A percentile compares a stretch with the other conserved stretches of the same genome.
Conservation (phyloP, 345 rosid genomes). For the Rhodomyrtus tomentosa region DNA sequence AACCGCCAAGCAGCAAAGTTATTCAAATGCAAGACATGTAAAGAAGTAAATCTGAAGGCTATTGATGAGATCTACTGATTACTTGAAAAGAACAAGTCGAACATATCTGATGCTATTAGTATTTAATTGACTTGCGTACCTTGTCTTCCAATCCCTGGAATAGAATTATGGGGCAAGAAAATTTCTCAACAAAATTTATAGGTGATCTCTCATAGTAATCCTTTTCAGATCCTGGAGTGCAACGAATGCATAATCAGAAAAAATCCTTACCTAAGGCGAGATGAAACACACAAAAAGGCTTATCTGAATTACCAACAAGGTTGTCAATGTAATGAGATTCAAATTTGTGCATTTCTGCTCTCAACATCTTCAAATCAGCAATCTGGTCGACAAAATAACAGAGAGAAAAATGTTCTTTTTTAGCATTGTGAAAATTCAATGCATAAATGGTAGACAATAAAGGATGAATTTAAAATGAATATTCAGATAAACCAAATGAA, state of each 20-base stretch:
- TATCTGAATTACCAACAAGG: conserved; percentile 65
- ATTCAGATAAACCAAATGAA: background rate
- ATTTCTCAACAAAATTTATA: conserved; percentile 65
- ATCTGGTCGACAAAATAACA: conserved; percentile 25
- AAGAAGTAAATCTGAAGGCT: background rate
- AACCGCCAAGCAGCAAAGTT: background rate
- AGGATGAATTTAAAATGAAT: background rate
- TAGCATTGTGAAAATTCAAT: background rate
- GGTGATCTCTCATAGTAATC: conserved; percentile 74
- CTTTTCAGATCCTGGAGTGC: conserved; percentile 54
- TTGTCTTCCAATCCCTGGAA: conserved; percentile 95
- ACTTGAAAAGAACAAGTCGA: background rate
- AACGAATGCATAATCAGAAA: background rate
- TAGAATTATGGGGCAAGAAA: conserved; percentile 90
- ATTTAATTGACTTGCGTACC: conserved; percentile 21
- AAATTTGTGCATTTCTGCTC: conserved; percentile 78
- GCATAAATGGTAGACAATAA: background rate
- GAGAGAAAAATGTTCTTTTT: background rate
- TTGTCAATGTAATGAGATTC: conserved; percentile 80
- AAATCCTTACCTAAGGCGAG: background rate
- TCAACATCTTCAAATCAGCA: conserved; percentile 70
- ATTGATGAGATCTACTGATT: background rate
- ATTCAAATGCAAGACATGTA: background rate
- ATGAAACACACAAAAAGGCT: background rate
- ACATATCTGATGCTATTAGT: background rate